phyloP scores from a whole-genome alignment of 2,329 filamentous ascomycete species.

The Penicillium sp. region DNA sequence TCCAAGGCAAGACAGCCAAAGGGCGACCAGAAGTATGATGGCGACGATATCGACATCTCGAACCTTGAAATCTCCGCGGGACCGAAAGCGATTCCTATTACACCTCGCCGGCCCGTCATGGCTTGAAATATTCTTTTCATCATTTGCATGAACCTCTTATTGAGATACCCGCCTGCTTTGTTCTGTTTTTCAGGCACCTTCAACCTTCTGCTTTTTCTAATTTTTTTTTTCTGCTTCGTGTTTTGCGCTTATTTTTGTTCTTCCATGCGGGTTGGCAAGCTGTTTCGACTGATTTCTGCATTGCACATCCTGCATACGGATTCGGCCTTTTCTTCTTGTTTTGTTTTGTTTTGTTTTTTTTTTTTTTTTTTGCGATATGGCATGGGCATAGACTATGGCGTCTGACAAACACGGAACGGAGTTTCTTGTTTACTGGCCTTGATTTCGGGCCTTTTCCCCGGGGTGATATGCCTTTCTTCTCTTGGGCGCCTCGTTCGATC shows the following conservation, averaged over 20 bases:
- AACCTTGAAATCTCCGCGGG: conserved; percentile 34
- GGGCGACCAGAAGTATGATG: conserved; percentile 24
- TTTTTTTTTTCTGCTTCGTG: background rate
- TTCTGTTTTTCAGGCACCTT: conserved; percentile 16
- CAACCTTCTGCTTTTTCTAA: conserved; percentile 7
- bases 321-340: conserved; percentile 2
- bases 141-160: conserved; percentile 14
- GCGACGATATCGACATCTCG: conserved; percentile 33
- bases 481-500: conserved; percentile 6
- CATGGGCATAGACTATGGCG: conserved; percentile 26
- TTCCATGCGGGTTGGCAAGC: conserved; percentile 4
- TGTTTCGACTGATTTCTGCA: conserved; percentile 2
- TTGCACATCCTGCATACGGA: conserved; percentile 6
- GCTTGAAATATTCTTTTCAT: conserved; percentile 25
- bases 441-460: background rate
- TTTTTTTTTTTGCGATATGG: conserved; percentile 10
- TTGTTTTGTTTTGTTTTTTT: no score
- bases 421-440: conserved; percentile 14
- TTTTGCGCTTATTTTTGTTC: conserved; percentile 6
- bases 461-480: conserved; percentile 6
- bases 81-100: conserved; percentile 40
- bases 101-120: conserved; percentile 35
- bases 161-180: conserved; percentile 15
- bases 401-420: conserved; percentile 22
- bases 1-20: conserved; percentile 18